Evolutionary conservation across 371 early-diverging fungal species (phyloP).

Genomic region (Encephalitozoon intestinalis): DNA sequence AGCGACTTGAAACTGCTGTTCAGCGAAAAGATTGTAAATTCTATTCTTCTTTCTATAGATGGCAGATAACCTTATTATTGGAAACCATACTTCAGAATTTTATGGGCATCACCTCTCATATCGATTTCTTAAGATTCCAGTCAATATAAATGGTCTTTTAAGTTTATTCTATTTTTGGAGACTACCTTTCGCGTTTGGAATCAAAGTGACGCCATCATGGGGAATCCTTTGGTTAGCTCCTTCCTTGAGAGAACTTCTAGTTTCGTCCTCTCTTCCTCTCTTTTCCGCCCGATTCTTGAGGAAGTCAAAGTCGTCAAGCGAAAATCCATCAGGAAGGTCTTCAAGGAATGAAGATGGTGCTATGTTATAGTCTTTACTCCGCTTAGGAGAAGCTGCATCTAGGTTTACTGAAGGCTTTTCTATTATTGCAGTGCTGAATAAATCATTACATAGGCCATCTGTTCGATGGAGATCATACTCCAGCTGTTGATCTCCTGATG

Average conservation of each 20-base stretch:
- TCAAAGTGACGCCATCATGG: not conserved
- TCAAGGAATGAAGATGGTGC: not conserved
- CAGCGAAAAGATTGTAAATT: slow-evolving; percentile 37
- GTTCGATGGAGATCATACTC: not conserved
- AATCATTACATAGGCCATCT: slow-evolving; percentile 2
- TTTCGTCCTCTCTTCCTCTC: not conserved
- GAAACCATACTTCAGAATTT: no score
- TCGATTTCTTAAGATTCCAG: no score
- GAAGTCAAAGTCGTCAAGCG: slow-evolving; percentile 27
- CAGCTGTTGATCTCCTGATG: not conserved
- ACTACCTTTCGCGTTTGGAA: not conserved
- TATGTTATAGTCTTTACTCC: not conserved
- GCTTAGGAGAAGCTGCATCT: not conserved
- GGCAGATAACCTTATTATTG: not conserved
- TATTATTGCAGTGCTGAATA: not conserved
- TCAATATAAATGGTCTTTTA: not conserved
- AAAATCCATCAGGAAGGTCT: not conserved
- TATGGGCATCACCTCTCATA: no score
- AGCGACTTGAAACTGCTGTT: slow-evolving; percentile 40
- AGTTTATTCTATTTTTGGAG: slow-evolving; percentile 9
- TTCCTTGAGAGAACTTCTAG: not conserved
- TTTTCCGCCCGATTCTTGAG: not conserved
- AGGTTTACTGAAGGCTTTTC: not conserved
- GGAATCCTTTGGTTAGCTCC: not conserved
- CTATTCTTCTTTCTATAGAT: slow-evolving; percentile 22